Base-by-base conservation (phyloP, 129 eudicot species). In the Tanacetum coccineum region DNA sequence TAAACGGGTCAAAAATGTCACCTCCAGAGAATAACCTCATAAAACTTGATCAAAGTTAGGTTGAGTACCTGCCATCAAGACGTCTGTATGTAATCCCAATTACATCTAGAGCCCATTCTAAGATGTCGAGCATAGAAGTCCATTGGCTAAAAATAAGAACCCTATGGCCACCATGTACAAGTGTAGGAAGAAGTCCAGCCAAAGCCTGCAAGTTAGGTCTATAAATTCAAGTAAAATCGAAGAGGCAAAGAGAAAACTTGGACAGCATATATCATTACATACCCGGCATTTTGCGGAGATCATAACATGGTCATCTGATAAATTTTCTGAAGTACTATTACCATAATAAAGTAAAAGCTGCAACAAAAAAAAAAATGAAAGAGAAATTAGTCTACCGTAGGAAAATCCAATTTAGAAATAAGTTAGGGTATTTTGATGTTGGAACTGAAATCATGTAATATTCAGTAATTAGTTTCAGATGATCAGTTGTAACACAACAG, bases 51-150 rank as follows among this genome's bases (percentile, higher is more conserved):
- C 10, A 71, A 60, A 11, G n/a, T 28, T 52, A 6, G 49, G 72
- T 45, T 56, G 26, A 22, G 25, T 86, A 93, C 98, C 98, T 82
- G 80, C 99, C 99, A 87, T 94, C 99, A 67, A 94, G 99, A 64
- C 99, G 97, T 70, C 90, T 86, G 66, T 84, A 94, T 12, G 99
- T 84, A 54, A 86, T 85, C 15, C 99, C 99, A 49, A 94, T 94
- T 50, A 94, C 95, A 82, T 94, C 99, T 71, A 94, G 71, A 32
- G 95, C 79, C 99, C 99, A 94, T 84, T 94, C 99, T 76, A 94
- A 81, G 73, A 94, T 89, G 79, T 94, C 99, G 63, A 94, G 97
- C 99, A 94, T 94, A 15, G 99, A 94, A 17, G 99, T 94, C 99
- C 99, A 94, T 13, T 94, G 99, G 81, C 99, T 94, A 84, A 94